A percentile compares a stretch with the other conserved stretches of the same genome.
Conservation (phyloP, 139 green algal genomes). For the Coccomyxa sp. region DNA sequence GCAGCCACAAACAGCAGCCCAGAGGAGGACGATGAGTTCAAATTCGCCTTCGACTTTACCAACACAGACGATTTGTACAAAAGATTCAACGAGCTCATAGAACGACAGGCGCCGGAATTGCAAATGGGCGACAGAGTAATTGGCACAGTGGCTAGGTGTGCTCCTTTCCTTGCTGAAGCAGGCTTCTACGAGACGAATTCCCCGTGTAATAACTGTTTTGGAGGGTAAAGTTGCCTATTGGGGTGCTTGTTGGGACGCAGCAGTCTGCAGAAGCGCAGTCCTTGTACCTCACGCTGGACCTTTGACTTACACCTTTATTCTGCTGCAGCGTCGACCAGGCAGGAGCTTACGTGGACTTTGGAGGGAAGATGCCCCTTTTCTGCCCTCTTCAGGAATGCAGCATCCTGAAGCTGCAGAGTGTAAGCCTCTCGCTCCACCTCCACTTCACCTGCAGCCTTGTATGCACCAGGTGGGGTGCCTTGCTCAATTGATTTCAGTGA, state of each 20-base stretch:
- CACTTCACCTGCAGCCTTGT: conserved; percentile 19
- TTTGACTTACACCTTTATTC: not conserved
- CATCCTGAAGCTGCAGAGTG: conserved; percentile 44
- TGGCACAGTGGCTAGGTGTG: conserved; percentile 26
- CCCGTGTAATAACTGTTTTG: no score
- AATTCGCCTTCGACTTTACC: not conserved
- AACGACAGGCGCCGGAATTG: not conserved
- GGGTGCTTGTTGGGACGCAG: no score
- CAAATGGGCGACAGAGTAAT: conserved; percentile 28
- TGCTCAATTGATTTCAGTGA: not conserved
- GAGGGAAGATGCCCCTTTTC: conserved; percentile 85
- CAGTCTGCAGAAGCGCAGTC: no score
- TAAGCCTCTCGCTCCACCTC: not conserved
- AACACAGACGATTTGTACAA: conserved; percentile 23
- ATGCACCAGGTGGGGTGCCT: not conserved
- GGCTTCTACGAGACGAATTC: no score
- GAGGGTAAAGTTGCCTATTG: no score
- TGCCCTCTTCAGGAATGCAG: conserved; percentile 74
- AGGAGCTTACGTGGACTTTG: conserved; percentile 91
- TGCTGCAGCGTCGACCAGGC: conserved; percentile 60
- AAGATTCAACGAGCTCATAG: conserved; percentile 39
- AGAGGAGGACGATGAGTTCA: conserved; percentile 5
- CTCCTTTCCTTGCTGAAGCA: not conserved
- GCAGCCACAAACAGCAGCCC: not conserved
- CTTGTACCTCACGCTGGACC: not conserved